These are phyloP conservation scores for Russula virescens DNA, from an alignment of 768 basidiomycete species.

Conservation along the genomic window DNA sequence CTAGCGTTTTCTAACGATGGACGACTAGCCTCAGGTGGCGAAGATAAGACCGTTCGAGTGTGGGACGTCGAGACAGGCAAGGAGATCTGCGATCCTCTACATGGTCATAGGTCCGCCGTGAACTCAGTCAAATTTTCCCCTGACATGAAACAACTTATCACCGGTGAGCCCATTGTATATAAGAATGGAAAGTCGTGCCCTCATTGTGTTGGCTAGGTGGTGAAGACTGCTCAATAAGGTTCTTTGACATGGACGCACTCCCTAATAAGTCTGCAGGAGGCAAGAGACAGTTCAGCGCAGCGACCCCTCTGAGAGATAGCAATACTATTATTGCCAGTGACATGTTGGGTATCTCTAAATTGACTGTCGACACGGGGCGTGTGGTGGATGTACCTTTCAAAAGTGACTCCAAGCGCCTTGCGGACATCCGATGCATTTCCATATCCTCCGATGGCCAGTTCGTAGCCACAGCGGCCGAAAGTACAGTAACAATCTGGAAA, in stretches of 20 bases:
- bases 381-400: neutral
- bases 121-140: conserved; percentile 19
- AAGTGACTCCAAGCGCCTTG: neutral
- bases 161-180: neutral
- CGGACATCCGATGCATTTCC: no score
- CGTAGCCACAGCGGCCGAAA: no score
- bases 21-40: conserved; percentile 6
- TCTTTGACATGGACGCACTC: conserved; percentile 18
- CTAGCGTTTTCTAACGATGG: conserved; percentile 11
- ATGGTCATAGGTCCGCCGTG: conserved; percentile 9
- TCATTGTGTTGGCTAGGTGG: neutral
- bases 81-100: conserved; percentile 9
- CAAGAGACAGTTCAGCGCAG: conserved; percentile 9
- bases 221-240: conserved; percentile 7
- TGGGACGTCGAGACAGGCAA: conserved; percentile 16
- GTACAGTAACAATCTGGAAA: no score
- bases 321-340: conserved; percentile 4
- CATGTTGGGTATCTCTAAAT: neutral
- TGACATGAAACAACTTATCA: conserved; percentile 20
- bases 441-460: no score
- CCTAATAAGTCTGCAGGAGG: neutral
- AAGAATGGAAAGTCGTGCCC: neutral
- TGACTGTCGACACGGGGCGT: neutral
- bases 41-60: conserved; percentile 11
- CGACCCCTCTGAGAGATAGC: neutral